Evolutionary conservation across 345 rosid genomes (phyloP), one percentile per base, ranked within the genome.

Genomic region (Euphorbia pulcherrima): DNA sequence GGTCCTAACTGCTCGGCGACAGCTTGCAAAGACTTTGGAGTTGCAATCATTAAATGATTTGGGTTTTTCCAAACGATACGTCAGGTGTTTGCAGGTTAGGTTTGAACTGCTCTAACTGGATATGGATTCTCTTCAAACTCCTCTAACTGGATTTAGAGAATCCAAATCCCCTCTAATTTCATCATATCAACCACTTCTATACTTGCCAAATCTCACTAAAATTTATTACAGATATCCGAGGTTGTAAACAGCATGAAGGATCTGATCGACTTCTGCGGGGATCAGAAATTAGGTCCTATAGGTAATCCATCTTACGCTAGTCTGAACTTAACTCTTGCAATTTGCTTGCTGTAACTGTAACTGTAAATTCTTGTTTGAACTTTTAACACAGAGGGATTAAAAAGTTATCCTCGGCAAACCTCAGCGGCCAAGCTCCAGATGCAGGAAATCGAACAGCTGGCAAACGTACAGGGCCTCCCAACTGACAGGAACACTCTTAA

Each of bases 201-300:
- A 44, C 0, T 10, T 33, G 0, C 57, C 57, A 40, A 66, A 48
- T 65, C 29, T 33, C 16, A 33, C 71, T 55, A 29, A 68, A 23
- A 47, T 78, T 68, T 62, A 51, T 76, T 64, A 56, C 81, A 90
- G 99, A 90, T 86, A 59, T 85, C 94, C 37, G 99, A 93, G 89
- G 96, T 89, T 81, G 95, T 93, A 75, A 89, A 83, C 79, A 86
- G 94, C 85, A 93, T 93, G 99, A 90, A 90, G 82, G 99, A 94
- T 80, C 80, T 94, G 75, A 87, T 94, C 61, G 90, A 83, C 78
- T 84, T 91, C 83, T 94, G 92, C 65, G 85, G 75, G 50, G 92
- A 93, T 46, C 65, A 82, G 63, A 85, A 90, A 79, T 78, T 70
- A 39, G 99, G 99, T 66, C 96, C 97, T 2, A 83, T 93, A 33